phyloP scores from a whole-genome alignment of 805 yeast genomes.

The Candida ponderosae region DNA sequence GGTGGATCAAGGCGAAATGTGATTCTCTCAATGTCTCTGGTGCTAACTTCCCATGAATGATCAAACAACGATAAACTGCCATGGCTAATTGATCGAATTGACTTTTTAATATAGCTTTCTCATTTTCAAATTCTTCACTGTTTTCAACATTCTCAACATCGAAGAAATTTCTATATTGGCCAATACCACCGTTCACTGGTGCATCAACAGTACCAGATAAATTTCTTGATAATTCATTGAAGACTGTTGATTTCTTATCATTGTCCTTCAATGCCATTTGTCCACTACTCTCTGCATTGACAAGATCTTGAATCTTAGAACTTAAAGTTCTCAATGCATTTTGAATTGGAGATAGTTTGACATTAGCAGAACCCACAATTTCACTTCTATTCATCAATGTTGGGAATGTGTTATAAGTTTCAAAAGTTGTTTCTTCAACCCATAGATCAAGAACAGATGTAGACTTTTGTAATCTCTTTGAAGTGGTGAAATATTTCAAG shows the following conservation, averaged over 20 bases:
- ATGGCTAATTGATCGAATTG: constrained; percentile 64
- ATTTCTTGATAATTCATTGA: constrained; percentile 61
- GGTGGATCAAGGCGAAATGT: constrained; percentile 47
- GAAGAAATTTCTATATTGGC: constrained; percentile 70
- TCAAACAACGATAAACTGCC: constrained; percentile 58
- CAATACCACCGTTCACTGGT: constrained; percentile 90
- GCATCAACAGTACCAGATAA: constrained; percentile 84
- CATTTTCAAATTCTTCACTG: constrained; percentile 19
- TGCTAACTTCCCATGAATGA: constrained; percentile 59
- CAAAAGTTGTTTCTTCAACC: constrained; percentile 83
- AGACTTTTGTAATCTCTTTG: constrained; percentile 68
- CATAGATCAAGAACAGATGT: constrained; percentile 67
- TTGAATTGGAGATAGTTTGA: constrained; percentile 72
- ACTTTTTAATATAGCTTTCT: constrained; percentile 19
- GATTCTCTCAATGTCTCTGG: constrained; percentile 48
- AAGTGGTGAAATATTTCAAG: constrained; percentile 58
- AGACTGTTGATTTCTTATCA: constrained; percentile 37
- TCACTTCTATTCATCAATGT: constrained; percentile 82
- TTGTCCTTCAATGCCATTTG: constrained; percentile 44
- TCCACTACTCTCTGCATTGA: constrained; percentile 56
- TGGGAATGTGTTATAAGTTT: constrained; percentile 72
- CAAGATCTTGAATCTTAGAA: constrained; percentile 64
- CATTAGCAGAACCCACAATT: constrained; percentile 38
- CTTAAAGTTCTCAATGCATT: constrained; percentile 67
- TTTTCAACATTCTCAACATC: constrained; percentile 25